Conservation (phyloP, 2,329 filamentous ascomycete species). For the Talaromyces albobiverticillius region DNA sequence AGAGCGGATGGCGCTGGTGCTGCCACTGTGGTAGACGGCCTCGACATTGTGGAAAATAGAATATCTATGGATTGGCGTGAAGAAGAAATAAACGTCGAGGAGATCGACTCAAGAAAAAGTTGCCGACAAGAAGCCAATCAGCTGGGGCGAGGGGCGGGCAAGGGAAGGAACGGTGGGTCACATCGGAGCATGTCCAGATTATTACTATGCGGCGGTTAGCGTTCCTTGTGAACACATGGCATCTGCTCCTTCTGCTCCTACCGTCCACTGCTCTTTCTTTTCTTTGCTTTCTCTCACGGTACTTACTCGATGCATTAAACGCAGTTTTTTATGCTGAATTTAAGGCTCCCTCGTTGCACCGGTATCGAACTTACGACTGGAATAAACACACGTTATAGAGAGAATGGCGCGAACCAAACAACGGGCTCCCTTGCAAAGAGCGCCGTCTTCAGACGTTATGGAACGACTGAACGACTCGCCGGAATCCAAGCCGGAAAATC, state of each 20-base stretch:
- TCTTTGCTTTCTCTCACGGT: background rate
- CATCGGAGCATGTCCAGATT: background rate
- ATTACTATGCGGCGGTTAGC: no score
- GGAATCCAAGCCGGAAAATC: slow-evolving; percentile 20
- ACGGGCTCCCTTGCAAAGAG: slow-evolving; percentile 61
- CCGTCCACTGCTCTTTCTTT: background rate
- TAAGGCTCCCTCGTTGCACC: background rate
- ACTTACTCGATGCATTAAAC: background rate
- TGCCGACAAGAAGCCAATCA: background rate
- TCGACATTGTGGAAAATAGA: background rate
- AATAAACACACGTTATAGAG: background rate
- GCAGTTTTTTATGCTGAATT: background rate
- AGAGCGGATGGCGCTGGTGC: slow-evolving; percentile 36
- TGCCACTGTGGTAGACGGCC: slow-evolving; percentile 5
- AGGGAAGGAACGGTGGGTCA: background rate
- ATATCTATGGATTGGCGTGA: no score
- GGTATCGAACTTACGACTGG: background rate
- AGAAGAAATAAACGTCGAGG: no score
- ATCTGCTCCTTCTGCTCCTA: slow-evolving; percentile 5
- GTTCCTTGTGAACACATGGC: slow-evolving; percentile 15
- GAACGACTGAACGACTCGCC: slow-evolving; percentile 32
- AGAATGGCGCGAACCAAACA: slow-evolving; percentile 72
- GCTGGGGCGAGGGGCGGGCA: background rate
- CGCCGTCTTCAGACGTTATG: slow-evolving; percentile 65
- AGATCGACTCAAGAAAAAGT: no score